Percentiles rank a stretch among this genome's conserved stretches.
phyloP scores from a whole-genome alignment of 1,139 yeast genomes.

The Diutina rugosa region DNA sequence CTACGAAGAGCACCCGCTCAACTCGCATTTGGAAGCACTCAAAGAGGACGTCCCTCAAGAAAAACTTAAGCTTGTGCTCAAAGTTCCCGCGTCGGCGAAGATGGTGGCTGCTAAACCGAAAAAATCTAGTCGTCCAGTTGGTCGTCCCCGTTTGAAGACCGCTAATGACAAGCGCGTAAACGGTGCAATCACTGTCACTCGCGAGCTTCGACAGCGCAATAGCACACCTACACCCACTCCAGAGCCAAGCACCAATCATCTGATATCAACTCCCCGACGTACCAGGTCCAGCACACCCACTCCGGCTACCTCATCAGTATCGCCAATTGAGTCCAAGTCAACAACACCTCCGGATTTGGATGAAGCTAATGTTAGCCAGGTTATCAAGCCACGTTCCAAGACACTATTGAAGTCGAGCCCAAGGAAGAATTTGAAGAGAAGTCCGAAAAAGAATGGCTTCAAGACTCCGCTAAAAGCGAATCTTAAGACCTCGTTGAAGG shows the following conservation, averaged over 20 bases:
- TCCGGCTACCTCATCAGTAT: not conserved
- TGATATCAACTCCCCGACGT: not conserved
- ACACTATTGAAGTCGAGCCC: too few species aligned
- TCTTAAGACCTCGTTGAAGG: not conserved
- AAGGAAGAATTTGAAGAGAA: too few species aligned
- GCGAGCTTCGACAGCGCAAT: not conserved
- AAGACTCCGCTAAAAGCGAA: too few species aligned
- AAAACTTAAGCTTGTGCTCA: conserved; percentile 18
- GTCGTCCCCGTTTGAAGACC: not conserved
- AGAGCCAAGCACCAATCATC: not conserved
- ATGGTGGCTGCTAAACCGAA: conserved; percentile 4
- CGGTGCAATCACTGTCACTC: not conserved
- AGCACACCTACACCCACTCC: not conserved
- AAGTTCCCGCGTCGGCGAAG: conserved; percentile 6
- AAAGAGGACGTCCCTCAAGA: conserved; percentile 11
- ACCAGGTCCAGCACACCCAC: not conserved
- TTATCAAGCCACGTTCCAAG: too few species aligned
- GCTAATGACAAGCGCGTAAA: not conserved
- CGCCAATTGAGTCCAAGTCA: too few species aligned
- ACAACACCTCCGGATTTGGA: not conserved
- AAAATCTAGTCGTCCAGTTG: not conserved
- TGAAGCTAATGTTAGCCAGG: too few species aligned
- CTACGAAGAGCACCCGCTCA: conserved; percentile 22
- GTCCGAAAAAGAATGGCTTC: too few species aligned
- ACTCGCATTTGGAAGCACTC: conserved; percentile 28